Base-by-base conservation (phyloP, 2,329 filamentous ascomycete genomes). In the Didymella glomerata region DNA sequence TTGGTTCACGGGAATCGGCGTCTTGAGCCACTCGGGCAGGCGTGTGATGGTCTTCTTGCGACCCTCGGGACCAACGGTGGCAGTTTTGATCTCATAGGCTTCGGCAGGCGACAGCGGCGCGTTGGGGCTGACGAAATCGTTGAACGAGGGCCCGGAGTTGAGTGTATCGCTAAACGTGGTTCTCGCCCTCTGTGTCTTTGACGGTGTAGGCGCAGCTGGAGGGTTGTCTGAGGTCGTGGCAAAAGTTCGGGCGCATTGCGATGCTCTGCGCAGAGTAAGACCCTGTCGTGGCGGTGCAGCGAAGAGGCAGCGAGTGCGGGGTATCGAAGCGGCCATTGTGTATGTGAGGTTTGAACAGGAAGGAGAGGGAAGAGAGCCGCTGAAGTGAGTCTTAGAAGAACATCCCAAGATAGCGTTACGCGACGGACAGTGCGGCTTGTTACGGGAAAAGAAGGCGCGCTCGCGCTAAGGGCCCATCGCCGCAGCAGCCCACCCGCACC, bases 1-100 rank as follows among this genome's bases (percentile, higher is more conserved):
- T 57, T 86, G 90, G 62, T 89, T 89, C 13, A 88, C 87, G 0
- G 95, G 95, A 56, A 99, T 95, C 1, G 93, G 91, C 22, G 94
- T 99, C 84, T 98, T 97, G 64, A 99, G 86, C 95, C 95, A 99
- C 67, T 90, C 86, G 20, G 95, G 95, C 48, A 99, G 83, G 47
- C 95, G 88, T 48, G 86, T 89, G 70, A 89, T 87, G 70, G 85
- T 82, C 75, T 86, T 86, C 79, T 88, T 86, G 73, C 83, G 85
- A 56, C 86, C 86, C 63, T 82, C 81, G 1, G 85, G 86, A 11
- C 86, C 86, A 36, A 87, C 84, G 64, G 86, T 80, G 8, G 85
- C 86, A 13, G 85, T 88, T 66, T 85, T 84, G 61, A 89, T 81
- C 49, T 85, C 83, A 70, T 86, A 85, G 18, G 85, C 83, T 68